Evolutionary conservation across 306 rosid species (phyloP).

Genomic region (Dalbergia cochinchinensis): DNA sequence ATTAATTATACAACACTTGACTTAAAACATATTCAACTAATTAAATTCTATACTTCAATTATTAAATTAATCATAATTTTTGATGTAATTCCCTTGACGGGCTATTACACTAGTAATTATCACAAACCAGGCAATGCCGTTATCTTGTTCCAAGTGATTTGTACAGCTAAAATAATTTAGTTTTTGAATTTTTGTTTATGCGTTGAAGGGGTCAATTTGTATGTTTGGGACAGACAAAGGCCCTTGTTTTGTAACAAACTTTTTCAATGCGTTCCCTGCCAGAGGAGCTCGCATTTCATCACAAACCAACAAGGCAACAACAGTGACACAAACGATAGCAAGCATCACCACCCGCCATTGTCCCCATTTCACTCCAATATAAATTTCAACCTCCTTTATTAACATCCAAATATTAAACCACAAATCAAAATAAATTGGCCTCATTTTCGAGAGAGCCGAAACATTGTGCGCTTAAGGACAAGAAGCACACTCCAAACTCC

Average conservation of each 20-base stretch:
- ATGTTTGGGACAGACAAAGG: neutral
- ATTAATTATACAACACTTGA: too few species aligned
- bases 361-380: conserved; percentile 28
- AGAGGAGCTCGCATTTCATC: conserved; percentile 11
- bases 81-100: too few species aligned
- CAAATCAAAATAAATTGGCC: conserved; percentile 39
- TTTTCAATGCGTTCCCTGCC: neutral
- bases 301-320: conserved; percentile 5
- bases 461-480: neutral
- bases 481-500: conserved; percentile 48
- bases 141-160: too few species aligned
- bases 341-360: neutral
- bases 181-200: neutral
- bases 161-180: neutral
- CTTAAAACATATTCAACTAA: too few species aligned
- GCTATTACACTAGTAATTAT: too few species aligned
- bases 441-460: conserved; percentile 67
- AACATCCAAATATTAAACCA: too few species aligned
- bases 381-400: neutral
- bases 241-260: neutral
- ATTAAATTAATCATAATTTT: too few species aligned
- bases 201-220: conserved; percentile 7
- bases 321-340: conserved; percentile 28
- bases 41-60: too few species aligned
- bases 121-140: too few species aligned